Percentiles rank a stretch among this genome's conserved stretches.
These are phyloP conservation scores for Colletotrichum sp. DNA, from an alignment of 2,329 filamentous ascomycete species.

Conservation along the genomic window DNA sequence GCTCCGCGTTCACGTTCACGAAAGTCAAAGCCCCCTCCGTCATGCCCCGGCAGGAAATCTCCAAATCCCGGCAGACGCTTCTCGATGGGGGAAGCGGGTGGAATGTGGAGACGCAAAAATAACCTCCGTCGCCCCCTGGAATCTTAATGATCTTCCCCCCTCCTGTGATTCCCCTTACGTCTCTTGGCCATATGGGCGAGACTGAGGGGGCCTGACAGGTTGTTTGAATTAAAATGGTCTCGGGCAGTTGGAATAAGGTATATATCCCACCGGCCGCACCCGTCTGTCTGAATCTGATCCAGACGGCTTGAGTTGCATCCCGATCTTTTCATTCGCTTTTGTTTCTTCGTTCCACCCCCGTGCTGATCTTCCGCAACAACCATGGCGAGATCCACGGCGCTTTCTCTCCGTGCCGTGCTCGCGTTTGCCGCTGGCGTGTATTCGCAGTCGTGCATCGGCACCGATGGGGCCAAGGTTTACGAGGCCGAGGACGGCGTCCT, in stretches of 20 bases:
- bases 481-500: conserved; percentile 47
- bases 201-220: background rate
- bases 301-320: background rate
- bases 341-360: background rate
- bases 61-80: background rate
- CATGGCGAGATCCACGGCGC: conserved; percentile 9
- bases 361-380: background rate
- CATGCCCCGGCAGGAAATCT: background rate
- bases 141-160: background rate
- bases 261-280: background rate
- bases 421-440: conserved; percentile 15
- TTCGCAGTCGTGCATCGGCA: conserved; percentile 12
- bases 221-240: background rate
- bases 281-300: background rate
- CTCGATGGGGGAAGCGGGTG: background rate
- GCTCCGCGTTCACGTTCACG: background rate
- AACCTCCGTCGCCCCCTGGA: background rate
- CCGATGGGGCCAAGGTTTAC: conserved; percentile 21
- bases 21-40: background rate
- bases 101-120: conserved; percentile 3
- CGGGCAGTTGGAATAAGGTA: background rate
- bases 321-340: background rate
- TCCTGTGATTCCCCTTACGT: background rate
- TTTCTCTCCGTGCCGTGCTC: background rate
- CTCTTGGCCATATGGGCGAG: background rate